Evolutionary conservation across 441 rosid species (phyloP).

Genomic region (Brassica hybrid): DNA sequence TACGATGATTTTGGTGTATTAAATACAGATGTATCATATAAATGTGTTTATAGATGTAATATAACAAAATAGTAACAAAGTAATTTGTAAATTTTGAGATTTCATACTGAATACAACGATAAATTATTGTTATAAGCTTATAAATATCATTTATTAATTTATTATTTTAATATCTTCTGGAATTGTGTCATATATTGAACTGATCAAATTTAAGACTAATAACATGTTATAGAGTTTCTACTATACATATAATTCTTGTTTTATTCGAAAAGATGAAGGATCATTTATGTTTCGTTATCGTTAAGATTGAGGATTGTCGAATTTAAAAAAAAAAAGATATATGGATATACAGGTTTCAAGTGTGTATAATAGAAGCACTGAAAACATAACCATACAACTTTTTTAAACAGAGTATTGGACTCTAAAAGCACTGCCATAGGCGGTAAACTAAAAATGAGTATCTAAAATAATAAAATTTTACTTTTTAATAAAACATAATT

Average conservation of each 20-base stretch:
- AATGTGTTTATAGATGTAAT: neutral
- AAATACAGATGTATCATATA: neutral
- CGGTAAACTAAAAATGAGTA: too few species aligned
- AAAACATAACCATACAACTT: neutral
- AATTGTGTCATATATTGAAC: neutral
- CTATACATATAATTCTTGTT: neutral
- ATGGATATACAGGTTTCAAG: neutral
- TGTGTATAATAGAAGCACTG: neutral
- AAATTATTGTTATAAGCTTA: neutral
- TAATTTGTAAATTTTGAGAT: neutral
- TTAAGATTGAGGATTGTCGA: neutral
- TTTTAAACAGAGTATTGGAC: neutral
- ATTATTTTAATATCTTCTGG: neutral
- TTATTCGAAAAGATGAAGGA: neutral
- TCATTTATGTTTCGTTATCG: neutral
- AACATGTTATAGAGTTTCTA: neutral
- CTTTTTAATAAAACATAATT: too few species aligned
- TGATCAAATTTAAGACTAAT: neutral
- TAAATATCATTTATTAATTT: neutral
- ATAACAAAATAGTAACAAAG: neutral
- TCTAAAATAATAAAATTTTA: too few species aligned
- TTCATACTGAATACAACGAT: neutral
- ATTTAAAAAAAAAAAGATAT: neutral
- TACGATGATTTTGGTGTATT: neutral
- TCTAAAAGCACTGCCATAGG: neutral